phyloP scores from a whole-genome alignment of 441 rosid genomes.

The Populus hybrid region DNA sequence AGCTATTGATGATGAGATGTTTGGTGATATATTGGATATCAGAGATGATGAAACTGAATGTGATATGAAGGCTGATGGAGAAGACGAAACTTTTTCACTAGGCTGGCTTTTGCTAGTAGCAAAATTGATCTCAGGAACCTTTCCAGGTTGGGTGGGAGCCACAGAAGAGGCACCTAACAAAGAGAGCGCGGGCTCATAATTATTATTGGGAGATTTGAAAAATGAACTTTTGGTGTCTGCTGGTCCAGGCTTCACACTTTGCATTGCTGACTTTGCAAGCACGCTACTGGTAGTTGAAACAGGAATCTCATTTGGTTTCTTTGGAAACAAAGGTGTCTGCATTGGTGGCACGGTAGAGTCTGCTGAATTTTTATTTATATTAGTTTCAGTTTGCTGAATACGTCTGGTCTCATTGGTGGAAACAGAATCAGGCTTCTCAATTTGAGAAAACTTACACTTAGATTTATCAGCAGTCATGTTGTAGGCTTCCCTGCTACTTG shows the following conservation, averaged over 20 bases:
- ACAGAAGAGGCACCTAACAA: constrained; percentile 31
- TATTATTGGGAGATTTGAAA: too few species aligned
- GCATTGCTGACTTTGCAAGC: constrained; percentile 27
- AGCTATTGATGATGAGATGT: constrained; percentile 27
- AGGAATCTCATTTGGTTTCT: constrained; percentile 26
- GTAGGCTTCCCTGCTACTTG: constrained; percentile 22
- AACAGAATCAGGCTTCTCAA: constrained; percentile 33
- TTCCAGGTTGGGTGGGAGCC: constrained; percentile 28
- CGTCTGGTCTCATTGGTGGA: constrained; percentile 31
- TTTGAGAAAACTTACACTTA: constrained; percentile 25
- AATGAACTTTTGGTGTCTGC: too few species aligned
- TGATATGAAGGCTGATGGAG: constrained; percentile 34
- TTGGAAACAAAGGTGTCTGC: too few species aligned
- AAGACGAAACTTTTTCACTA: constrained; percentile 34
- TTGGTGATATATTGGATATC: constrained; percentile 27
- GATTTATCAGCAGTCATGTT: constrained; percentile 30
- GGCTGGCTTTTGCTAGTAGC: constrained; percentile 38
- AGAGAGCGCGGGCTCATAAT: background rate
- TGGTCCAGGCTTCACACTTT: constrained; percentile 26
- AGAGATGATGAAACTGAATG: constrained; percentile 46
- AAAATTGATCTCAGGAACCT: constrained; percentile 31
- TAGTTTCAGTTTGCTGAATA: constrained; percentile 38
- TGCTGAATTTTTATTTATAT: constrained; percentile 26
- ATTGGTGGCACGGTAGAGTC: constrained; percentile 23
- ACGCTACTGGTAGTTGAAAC: constrained; percentile 26